These are phyloP conservation scores for Trichoderma citrinoviride DNA, from an alignment of 2,329 filamentous ascomycete genomes.

Conservation along the genomic window DNA sequence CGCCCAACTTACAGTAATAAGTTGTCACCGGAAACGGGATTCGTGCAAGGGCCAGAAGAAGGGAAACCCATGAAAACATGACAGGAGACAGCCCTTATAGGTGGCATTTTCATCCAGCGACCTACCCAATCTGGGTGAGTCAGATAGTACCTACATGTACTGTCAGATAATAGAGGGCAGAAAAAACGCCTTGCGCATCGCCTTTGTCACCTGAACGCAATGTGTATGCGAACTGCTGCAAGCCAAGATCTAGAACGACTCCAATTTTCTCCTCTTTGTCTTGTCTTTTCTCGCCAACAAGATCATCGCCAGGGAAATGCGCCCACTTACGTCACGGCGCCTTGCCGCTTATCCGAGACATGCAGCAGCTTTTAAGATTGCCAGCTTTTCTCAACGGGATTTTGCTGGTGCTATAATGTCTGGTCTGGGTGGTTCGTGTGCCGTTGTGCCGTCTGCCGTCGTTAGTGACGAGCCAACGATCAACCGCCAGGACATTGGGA, in stretches of 20 bases:
- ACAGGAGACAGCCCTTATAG: neutral
- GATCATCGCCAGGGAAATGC: neutral
- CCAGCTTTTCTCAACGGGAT: too few species aligned
- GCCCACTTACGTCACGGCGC: slow-evolving; percentile 17
- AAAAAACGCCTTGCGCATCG: slow-evolving; percentile 11
- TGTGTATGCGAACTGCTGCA: slow-evolving; percentile 14
- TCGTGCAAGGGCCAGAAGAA: neutral
- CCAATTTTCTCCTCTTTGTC: neutral
- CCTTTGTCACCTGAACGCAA: neutral
- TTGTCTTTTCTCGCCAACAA: neutral
- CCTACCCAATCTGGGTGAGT: too few species aligned
- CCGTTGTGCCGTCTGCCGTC: too few species aligned
- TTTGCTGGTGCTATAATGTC: too few species aligned
- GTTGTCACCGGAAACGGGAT: neutral
- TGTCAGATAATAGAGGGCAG: neutral
- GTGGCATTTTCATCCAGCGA: too few species aligned
- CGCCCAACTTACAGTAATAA: neutral
- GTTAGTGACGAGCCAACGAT: neutral
- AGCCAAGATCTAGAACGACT: slow-evolving; percentile 11
- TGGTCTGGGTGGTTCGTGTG: too few species aligned
- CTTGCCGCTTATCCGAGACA: slow-evolving; percentile 18
- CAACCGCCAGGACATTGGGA: neutral
- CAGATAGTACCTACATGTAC: neutral
- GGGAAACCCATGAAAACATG: neutral
- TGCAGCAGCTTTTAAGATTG: neutral